phyloP scores from a whole-genome alignment of 257 asterid genomes.

The Capsicum chinense region DNA sequence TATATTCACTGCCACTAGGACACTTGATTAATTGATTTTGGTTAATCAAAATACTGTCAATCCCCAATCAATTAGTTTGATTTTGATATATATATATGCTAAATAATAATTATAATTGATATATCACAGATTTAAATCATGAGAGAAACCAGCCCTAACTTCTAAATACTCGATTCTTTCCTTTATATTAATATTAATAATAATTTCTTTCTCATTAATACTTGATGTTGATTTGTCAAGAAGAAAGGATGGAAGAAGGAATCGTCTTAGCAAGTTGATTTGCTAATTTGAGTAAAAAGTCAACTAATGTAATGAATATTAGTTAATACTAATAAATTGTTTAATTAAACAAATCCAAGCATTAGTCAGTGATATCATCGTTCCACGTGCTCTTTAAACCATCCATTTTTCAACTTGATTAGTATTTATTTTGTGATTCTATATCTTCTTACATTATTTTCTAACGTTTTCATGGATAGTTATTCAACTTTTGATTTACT shows the following conservation, averaged over 20 bases:
- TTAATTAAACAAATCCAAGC: not conserved
- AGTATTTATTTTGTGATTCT: not conserved
- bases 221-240: not conserved
- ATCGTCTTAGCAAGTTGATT: not conserved
- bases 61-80: too few relatives aligned
- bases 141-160: too few relatives aligned
- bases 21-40: too few relatives aligned
- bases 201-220: not conserved
- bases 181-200: too few relatives aligned
- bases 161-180: too few relatives aligned
- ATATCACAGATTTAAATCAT: too few relatives aligned
- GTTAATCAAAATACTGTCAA: too few relatives aligned
- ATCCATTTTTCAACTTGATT: conserved; percentile 5
- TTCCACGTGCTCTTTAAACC: not conserved
- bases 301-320: not conserved
- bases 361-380: not conserved
- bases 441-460: not conserved
- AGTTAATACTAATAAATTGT: not conserved
- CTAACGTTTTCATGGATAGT: not conserved
- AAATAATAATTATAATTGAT: too few relatives aligned
- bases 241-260: not conserved
- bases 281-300: not conserved
- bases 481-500: not conserved
- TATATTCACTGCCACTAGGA: too few relatives aligned
- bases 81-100: too few relatives aligned